phyloP scores from a whole-genome alignment of 805 yeast species.

The Cyberlindnera euphorbiiphila region DNA sequence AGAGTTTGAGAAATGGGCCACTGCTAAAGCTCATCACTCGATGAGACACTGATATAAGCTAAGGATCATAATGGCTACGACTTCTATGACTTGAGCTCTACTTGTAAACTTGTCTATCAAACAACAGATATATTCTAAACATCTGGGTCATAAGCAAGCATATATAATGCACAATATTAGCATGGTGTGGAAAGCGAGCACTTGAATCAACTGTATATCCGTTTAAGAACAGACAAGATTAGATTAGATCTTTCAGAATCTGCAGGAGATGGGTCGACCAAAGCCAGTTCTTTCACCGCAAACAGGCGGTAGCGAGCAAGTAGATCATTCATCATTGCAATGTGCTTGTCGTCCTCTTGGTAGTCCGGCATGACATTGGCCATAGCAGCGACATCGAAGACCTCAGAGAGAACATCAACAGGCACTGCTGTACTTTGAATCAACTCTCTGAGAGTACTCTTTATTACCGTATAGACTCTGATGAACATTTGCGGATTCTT shows the following conservation, averaged over 20 bases:
- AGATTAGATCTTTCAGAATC: background rate
- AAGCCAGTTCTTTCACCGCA: slow-evolving; percentile 6
- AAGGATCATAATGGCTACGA: slow-evolving; percentile 1
- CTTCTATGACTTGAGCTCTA: slow-evolving; percentile 4
- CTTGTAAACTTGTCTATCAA: background rate
- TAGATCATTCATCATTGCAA: slow-evolving; percentile 7
- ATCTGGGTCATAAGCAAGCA: slow-evolving; percentile 1
- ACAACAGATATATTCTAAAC: background rate
- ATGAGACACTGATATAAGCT: slow-evolving; percentile 1
- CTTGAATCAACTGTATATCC: no score
- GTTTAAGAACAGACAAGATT: no score
- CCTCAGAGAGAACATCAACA: slow-evolving; percentile 28
- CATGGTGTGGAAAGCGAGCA: slow-evolving; percentile 4
- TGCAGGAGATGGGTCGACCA: background rate
- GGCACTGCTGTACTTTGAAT: slow-evolving; percentile 12
- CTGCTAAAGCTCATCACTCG: slow-evolving; percentile 5
- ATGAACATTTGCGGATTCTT: slow-evolving; percentile 32
- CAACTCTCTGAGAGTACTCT: slow-evolving; percentile 29
- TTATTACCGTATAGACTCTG: slow-evolving; percentile 30
- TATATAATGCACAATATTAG: slow-evolving; percentile 6
- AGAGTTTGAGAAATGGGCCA: slow-evolving; percentile 49
- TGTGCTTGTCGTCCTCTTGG: slow-evolving; percentile 8
- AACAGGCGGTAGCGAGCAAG: slow-evolving; percentile 7
- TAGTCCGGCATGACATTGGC: slow-evolving; percentile 28
- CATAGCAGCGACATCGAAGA: slow-evolving; percentile 31